These are phyloP conservation scores for Metschnikowia lachancei DNA, from an alignment of 805 yeast species.

Conservation along the genomic window DNA sequence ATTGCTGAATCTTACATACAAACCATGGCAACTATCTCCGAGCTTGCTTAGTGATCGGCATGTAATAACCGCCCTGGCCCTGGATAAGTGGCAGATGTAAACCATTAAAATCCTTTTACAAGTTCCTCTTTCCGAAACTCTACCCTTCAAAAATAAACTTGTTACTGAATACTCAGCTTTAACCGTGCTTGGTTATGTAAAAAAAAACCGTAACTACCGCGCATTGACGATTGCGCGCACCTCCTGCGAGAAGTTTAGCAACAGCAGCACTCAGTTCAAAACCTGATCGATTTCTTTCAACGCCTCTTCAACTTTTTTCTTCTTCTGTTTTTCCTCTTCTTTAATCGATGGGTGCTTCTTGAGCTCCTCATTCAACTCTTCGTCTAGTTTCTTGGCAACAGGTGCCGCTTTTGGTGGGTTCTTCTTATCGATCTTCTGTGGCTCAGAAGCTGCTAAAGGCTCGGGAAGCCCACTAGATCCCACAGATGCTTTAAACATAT, in stretches of 20 bases:
- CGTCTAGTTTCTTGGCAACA: constrained; percentile 36
- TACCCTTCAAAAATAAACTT: neutral
- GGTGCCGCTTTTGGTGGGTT: constrained; percentile 42
- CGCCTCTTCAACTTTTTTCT: constrained; percentile 26
- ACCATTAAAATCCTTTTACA: too few relatives aligned
- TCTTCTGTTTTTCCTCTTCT: constrained; percentile 27
- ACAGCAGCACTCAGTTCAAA: neutral
- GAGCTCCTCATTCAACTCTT: constrained; percentile 34
- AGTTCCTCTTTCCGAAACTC: too few relatives aligned
- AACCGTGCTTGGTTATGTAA: neutral
- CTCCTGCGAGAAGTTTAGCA: neutral
- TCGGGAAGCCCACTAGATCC: constrained; percentile 11
- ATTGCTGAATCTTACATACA: constrained; percentile 13
- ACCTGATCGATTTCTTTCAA: constrained; percentile 16
- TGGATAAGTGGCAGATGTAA: too few relatives aligned
- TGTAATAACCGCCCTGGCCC: neutral
- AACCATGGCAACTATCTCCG: neutral
- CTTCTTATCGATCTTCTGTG: constrained; percentile 26
- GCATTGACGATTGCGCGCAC: neutral
- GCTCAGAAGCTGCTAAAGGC: constrained; percentile 9
- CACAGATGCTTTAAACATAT: constrained; percentile 12
- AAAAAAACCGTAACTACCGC: neutral
- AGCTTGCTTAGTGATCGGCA: neutral
- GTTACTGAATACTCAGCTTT: neutral
- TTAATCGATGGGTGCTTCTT: constrained; percentile 34